phyloP scores from a whole-genome alignment of 177 flowering plant species.

The Vitis hybrid region DNA sequence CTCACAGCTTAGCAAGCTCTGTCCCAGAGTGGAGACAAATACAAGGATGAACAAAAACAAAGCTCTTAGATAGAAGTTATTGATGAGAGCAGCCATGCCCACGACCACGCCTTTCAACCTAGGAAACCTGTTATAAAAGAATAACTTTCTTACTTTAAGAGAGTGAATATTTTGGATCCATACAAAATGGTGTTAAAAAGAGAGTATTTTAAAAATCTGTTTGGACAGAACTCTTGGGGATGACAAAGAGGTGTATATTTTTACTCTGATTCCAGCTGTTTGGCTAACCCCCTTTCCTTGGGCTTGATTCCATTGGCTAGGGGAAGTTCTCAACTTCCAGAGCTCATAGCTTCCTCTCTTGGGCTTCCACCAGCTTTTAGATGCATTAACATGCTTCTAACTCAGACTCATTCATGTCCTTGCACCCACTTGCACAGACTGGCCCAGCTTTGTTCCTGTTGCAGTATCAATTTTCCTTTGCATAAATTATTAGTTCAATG shows the following conservation, averaged over 20 bases:
- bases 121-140: conserved; percentile 4
- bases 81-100: conserved; percentile 33
- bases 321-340: conserved; percentile 15
- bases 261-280: conserved; percentile 24
- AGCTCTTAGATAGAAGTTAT: conserved; percentile 25
- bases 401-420: not conserved
- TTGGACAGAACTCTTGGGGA: conserved; percentile 43
- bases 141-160: conserved; percentile 19
- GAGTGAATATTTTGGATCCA: conserved; percentile 42
- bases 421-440: too few species aligned
- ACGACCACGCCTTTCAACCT: conserved; percentile 12
- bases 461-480: too few species aligned
- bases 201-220: conserved; percentile 7
- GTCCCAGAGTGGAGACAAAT: conserved; percentile 24
- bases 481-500: too few species aligned
- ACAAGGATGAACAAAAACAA: conserved; percentile 26
- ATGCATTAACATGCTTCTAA: conserved; percentile 1
- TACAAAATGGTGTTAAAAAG: conserved; percentile 14
- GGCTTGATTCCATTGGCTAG: conserved; percentile 22
- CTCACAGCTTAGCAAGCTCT: conserved; percentile 42
- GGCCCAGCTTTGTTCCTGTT: too few species aligned
- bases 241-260: conserved; percentile 12
- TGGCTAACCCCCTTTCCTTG: conserved; percentile 18
- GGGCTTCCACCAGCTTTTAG: conserved; percentile 14
- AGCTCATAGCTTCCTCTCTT: conserved; percentile 15